A percentile compares a stretch with the other conserved stretches of the same genome.
Evolutionary conservation across 257 asterid genomes (phyloP).

Genomic region (Lantana camara): DNA sequence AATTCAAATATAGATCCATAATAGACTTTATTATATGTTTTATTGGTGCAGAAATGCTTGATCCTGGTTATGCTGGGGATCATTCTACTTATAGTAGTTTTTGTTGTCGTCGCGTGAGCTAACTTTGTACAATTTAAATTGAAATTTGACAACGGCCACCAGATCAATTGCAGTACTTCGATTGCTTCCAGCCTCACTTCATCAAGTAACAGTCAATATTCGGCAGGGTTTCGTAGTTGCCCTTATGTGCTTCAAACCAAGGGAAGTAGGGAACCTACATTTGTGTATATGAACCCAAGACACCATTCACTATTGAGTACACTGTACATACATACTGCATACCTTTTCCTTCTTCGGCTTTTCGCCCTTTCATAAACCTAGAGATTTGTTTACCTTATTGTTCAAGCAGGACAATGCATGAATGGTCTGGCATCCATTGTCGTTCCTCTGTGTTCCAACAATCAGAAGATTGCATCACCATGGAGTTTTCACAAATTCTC

Average conservation of each 20-base stretch:
- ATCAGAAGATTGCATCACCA: no score
- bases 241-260: slow-evolving; percentile 11
- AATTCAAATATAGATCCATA: no score
- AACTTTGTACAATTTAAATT: background rate
- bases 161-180: background rate
- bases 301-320: background rate
- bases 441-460: no score
- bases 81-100: slow-evolving; percentile 48
- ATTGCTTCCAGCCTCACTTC: slow-evolving; percentile 2
- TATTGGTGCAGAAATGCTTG: slow-evolving; percentile 55
- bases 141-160: no score
- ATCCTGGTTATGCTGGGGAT: slow-evolving; percentile 53
- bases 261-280: slow-evolving; percentile 11
- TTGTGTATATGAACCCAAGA: slow-evolving; percentile 15
- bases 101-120: slow-evolving; percentile 40
- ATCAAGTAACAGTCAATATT: background rate
- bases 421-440: no score
- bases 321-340: no score
- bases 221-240: background rate
- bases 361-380: background rate
- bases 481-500: no score
- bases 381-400: background rate
- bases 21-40: background rate
- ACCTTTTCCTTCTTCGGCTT: no score
- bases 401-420: no score